These are phyloP conservation scores for Debaryomyces subglobosus DNA, from an alignment of 1,139 yeast genomes.

Conservation along the genomic window DNA sequence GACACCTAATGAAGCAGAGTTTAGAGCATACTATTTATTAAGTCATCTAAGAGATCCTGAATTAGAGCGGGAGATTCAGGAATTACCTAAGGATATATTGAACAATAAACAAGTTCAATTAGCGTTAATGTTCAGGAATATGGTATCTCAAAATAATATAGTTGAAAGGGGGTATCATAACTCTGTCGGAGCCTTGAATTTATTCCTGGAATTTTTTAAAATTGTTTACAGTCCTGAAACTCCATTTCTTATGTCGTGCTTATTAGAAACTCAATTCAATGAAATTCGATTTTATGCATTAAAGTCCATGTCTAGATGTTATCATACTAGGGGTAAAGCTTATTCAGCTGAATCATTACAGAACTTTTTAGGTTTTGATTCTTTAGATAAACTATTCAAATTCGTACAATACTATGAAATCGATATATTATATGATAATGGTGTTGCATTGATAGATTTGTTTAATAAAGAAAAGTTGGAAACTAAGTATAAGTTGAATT, in stretches of 20 bases:
- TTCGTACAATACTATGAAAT: slow-evolving; percentile 72
- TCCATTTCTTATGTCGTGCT: slow-evolving; percentile 73
- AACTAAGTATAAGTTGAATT: slow-evolving; percentile 44
- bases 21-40: slow-evolving; percentile 82
- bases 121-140: slow-evolving; percentile 69
- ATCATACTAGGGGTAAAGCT: slow-evolving; percentile 74
- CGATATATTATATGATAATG: slow-evolving; percentile 43
- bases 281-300: slow-evolving; percentile 79
- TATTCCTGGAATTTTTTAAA: slow-evolving; percentile 69
- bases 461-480: slow-evolving; percentile 52
- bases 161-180: slow-evolving; percentile 59
- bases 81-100: slow-evolving; percentile 61
- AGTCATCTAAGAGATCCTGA: slow-evolving; percentile 87
- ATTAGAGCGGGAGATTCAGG: slow-evolving; percentile 74
- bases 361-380: slow-evolving; percentile 67
- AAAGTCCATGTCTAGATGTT: slow-evolving; percentile 65
- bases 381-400: slow-evolving; percentile 49
- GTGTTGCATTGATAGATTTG: slow-evolving; percentile 53
- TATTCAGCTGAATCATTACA: slow-evolving; percentile 52
- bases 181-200: slow-evolving; percentile 63
- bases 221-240: slow-evolving; percentile 50
- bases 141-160: slow-evolving; percentile 65
- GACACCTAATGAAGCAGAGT: slow-evolving; percentile 89
- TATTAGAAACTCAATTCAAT: slow-evolving; percentile 79
- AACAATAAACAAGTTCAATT: slow-evolving; percentile 62